A percentile compares a stretch with the other conserved stretches of the same genome.
Conservation (phyloP, 306 rosid species). For the Dicorynia guianensis region DNA sequence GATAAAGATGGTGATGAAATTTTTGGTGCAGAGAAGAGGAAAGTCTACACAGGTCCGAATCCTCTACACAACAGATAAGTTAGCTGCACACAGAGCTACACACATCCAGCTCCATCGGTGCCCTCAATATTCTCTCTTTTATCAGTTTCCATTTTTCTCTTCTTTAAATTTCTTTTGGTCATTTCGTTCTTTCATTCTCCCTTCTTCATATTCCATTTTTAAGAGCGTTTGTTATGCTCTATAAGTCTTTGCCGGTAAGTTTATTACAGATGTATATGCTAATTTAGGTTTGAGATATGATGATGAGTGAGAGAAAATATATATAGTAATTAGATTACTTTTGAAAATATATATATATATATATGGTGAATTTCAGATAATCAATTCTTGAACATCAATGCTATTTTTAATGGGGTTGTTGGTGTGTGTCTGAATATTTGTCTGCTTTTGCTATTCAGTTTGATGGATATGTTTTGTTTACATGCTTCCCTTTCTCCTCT, state of each 20-base stretch:
- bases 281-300: slow-evolving; percentile 45
- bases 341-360: slow-evolving; percentile 34
- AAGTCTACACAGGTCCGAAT: slow-evolving; percentile 88
- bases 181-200: not conserved
- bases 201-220: slow-evolving; percentile 36
- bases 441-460: slow-evolving; percentile 44
- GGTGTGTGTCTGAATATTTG: slow-evolving; percentile 47
- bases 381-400: slow-evolving; percentile 39
- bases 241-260: slow-evolving; percentile 45
- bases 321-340: slow-evolving; percentile 24
- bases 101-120: not conserved
- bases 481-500: slow-evolving; percentile 48
- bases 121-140: slow-evolving; percentile 35
- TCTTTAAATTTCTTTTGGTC: not conserved
- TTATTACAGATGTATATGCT: slow-evolving; percentile 61
- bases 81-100: slow-evolving; percentile 17
- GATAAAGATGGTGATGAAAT: slow-evolving; percentile 43
- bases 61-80: slow-evolving; percentile 94
- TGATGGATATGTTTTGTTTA: slow-evolving; percentile 39
- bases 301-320: slow-evolving; percentile 39
- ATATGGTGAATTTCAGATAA: slow-evolving; percentile 31
- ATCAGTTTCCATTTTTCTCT: slow-evolving; percentile 14
- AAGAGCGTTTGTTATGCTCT: slow-evolving; percentile 50
- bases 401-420: slow-evolving; percentile 49
- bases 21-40: slow-evolving; percentile 77